Base-by-base conservation (phyloP, 192 early-diverging fungal genomes). In the Podila horticola region DNA sequence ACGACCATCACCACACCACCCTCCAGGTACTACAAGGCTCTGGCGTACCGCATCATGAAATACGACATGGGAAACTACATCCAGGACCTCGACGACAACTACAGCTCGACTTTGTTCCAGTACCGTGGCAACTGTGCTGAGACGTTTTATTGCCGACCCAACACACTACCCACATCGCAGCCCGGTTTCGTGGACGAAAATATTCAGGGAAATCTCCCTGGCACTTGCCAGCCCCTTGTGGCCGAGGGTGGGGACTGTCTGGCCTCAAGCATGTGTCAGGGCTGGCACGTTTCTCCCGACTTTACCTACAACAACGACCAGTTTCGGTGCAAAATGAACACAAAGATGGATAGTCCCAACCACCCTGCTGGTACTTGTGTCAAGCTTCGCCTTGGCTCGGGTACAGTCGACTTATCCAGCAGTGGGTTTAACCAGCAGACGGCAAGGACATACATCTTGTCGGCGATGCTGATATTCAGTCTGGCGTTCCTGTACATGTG, bases 91-190 rank as follows among this genome's bases (percentile, higher is more conserved):
- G 71, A 81, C 30, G 2, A 3, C 11, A 0, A 13, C 0, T 81
- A 58, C 57, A 38, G 33, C 11, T 52, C 66, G 15, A 69, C 77
- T 0, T 26, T 73, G 22, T 52, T 81, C 8, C 70, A 73, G 17
- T 81, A 67, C 58, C 60, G 77, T 41, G 77, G 77, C 61, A 73
- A 81, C 58, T 81, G 77, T 15, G 66, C 55, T 5, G 66, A 81
- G 20, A 36, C 22, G 24, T 73, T 66, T 61, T 81, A 69, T 29
- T 81, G 77, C 36, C 51, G 34, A 24, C 77, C 77, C 4, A 70
- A 12, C 41, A 24, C 6, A 4, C 58, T 17, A 19, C 55, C n/a
- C 13, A 30, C 0, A 5, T 31, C 20, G 1, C 3, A 11, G 19
- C 0, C 24, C 8, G 22, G 5, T 1, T 29, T 7, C 33, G 34